Evolutionary conservation across 768 basidiomycete genomes (phyloP), one percentile per base, ranked within the genome.

Genomic region (Tephrocybe sp.): DNA sequence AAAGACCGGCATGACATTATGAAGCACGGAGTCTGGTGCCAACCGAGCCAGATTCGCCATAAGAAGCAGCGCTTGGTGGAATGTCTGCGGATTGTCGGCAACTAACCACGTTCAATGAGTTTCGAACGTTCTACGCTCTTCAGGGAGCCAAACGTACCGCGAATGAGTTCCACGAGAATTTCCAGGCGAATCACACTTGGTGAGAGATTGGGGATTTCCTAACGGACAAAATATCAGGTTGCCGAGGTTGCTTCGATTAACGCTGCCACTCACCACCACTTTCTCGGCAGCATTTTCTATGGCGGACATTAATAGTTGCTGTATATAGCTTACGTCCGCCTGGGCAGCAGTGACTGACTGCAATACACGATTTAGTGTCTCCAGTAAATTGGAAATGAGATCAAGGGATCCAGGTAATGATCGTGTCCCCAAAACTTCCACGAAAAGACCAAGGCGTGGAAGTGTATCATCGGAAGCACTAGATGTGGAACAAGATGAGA

Each of bases 1-100:
- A 74, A 99, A 98, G 37, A 99, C 86, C 3, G 97, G 96, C 92
- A 99, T 97, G 43, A 98, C 80, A 58, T 96, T 93, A 61, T 90
- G 92, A 11, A 98, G 75, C 25, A 96, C 92, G 9, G 92, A 89
- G 48, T 95, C 92, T 0, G 96, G 94, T 0, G 87, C 85, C 28
- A 98, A 73, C 15, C 85, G 80, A 2, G 92, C 89, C 47, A 98
- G 68, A 53, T 77, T 87, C 5, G 93, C 87, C 68, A 97, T 87
- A 26, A 98, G 75, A 21, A 98, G 75, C 2, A 98, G 72, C 0
- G 93, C 92, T 64, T 96, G 90, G 57, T 98, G 86, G 71, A 94
- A 94, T 0, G 92, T 96, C 62, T 98, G 94, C 1, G 96, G 95
- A 59, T 95, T 97, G 36, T 83, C 82, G 2, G 93, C 86, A 13